Evolutionary conservation across 352 stramenopile genomes (phyloP), one percentile per base, ranked within the genome.

Genomic region (Globisporangium solare): DNA sequence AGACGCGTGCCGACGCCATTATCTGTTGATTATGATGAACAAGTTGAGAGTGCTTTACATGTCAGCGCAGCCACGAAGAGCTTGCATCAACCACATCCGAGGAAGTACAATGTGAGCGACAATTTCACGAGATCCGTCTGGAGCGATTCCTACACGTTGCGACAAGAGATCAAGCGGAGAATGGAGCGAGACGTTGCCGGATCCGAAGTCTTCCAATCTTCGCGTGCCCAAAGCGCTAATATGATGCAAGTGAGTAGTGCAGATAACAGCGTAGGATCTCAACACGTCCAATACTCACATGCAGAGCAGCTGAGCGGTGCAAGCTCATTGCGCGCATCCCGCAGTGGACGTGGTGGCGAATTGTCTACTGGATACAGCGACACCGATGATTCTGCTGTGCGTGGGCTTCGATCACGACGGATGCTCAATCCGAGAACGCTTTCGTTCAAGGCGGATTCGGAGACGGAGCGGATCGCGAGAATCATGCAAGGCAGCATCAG

Each of bases 401-500:
- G 48, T 13, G 47, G n/a, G 14, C 20, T 51, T 42, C 49, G 20
- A 17, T 39, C 37, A 24, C 47, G 47, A n/a, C 55, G 20, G 20
- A 13, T 10, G 7, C 3, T 15, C 17, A 43, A n/a, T 13, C 40
- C 43, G 14, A 61, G 49, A 27, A 24, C n/a, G 1, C 20, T 61
- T 21, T 10, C n/a, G 22, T 64, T 39, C 37, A 53, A 54, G 50
- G 37, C 51, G 11, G 74, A 91, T 63, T 84, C 76, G 6, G 80
- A 91, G 56, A 91, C 80, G 0, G 81, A 91, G 50, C 76, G 81
- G 24, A 91, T 91, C n/a, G 81, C 81, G 40, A 66, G 78, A 17
- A 91, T 91, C 51, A 91, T 91, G 80, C 78, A 91, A 51, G 75
- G 78, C 37, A 91, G 66, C 20, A 55, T 89, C 56, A 68, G 70